Conservation (phyloP, 2,329 filamentous ascomycete genomes). For the Berkeleyomyces rouxiae region DNA sequence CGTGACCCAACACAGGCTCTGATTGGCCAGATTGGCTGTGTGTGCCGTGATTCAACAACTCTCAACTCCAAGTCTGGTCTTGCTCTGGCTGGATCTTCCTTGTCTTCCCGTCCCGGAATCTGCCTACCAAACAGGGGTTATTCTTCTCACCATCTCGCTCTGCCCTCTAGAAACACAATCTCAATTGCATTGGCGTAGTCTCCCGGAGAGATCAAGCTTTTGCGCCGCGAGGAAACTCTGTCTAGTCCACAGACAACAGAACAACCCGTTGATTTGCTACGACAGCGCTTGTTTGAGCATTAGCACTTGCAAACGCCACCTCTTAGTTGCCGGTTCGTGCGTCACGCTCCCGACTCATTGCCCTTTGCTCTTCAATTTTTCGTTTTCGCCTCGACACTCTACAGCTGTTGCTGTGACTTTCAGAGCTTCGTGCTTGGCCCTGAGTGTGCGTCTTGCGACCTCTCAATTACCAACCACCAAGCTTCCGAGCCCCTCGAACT, state of each 20-base stretch:
- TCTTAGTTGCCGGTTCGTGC: neutral
- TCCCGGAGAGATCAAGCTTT: slow-evolving; percentile 8
- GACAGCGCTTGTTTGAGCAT: neutral
- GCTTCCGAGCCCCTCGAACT: neutral
- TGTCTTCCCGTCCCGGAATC: slow-evolving; percentile 1
- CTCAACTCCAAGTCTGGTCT: neutral
- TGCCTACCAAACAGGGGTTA: slow-evolving; percentile 9
- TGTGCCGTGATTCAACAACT: slow-evolving; percentile 3
- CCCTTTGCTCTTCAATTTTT: neutral
- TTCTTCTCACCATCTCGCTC: slow-evolving; percentile 2
- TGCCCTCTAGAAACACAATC: neutral
- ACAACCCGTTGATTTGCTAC: neutral
- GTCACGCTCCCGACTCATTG: neutral
- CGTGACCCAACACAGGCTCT: neutral
- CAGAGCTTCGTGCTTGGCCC: neutral
- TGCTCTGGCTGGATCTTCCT: neutral
- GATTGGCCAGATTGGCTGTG: slow-evolving; percentile 8
- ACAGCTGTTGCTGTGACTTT: neutral
- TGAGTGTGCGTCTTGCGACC: neutral
- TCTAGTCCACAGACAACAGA: neutral
- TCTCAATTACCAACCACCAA: neutral
- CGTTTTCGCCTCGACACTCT: neutral
- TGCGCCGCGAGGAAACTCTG: neutral
- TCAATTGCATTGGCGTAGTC: slow-evolving; percentile 10
- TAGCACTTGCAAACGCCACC: slow-evolving; percentile 6